Conservation (phyloP, 2,329 filamentous ascomycete species). For the Cryphonectria carpinicola region DNA sequence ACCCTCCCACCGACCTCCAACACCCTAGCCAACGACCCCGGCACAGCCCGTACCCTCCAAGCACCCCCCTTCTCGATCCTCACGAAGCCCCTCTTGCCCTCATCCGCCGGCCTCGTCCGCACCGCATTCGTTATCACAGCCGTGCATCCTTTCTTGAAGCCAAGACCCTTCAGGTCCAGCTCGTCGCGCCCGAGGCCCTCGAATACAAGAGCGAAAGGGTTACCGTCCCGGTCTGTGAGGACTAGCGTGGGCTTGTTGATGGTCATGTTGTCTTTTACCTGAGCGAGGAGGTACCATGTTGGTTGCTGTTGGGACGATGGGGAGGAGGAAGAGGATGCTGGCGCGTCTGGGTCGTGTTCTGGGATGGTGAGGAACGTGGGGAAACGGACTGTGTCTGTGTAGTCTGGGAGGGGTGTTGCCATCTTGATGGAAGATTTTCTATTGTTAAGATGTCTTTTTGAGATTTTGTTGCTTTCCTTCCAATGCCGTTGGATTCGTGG, state of each 20-base stretch:
- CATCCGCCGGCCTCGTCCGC: constrained; percentile 39
- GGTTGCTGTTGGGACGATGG: constrained; percentile 1
- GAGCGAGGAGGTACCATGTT: constrained; percentile 46
- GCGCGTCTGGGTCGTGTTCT: constrained; percentile 7
- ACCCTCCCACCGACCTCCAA: constrained; percentile 35
- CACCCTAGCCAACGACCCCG: constrained; percentile 38
- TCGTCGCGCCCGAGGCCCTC: constrained; percentile 44
- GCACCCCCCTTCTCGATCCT: constrained; percentile 40
- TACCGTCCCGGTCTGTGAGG: constrained; percentile 43
- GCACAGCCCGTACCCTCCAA: constrained; percentile 41
- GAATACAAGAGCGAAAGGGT: constrained; percentile 51
- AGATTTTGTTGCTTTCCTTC: too few relatives aligned
- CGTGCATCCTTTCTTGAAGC: constrained; percentile 45
- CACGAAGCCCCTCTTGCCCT: constrained; percentile 46
- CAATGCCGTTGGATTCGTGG: neutral
- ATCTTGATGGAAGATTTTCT: neutral
- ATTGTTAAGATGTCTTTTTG: neutral
- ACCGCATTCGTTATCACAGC: constrained; percentile 43
- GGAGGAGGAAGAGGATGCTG: neutral
- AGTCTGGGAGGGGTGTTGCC: constrained; percentile 37
- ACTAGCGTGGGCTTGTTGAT: constrained; percentile 55
- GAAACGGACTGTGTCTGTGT: constrained; percentile 36
- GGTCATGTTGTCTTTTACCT: constrained; percentile 52
- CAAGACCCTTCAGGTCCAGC: constrained; percentile 37
- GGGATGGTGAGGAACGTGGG: constrained; percentile 37